Percentiles rank a stretch among this genome's conserved stretches.
Conservation (phyloP, 441 rosid genomes). For the Sinapis alba region DNA sequence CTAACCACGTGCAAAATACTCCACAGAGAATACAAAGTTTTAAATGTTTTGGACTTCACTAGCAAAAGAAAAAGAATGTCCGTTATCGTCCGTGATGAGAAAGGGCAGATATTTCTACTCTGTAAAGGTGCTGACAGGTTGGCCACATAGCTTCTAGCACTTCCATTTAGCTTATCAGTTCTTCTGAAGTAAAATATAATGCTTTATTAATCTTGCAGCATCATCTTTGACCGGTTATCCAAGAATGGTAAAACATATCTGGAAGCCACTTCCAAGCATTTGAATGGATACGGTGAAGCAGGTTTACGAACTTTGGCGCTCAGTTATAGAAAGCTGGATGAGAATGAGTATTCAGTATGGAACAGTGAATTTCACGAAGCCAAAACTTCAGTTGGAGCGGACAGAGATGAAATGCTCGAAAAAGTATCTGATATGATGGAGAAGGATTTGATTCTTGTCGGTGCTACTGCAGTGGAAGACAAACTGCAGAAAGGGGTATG, state of each 20-base stretch:
- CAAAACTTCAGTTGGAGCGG: slow-evolving; percentile 64
- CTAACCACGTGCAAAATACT: slow-evolving; percentile 12
- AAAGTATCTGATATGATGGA: slow-evolving; percentile 69
- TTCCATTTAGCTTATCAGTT: slow-evolving; percentile 12
- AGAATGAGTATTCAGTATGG: slow-evolving; percentile 58
- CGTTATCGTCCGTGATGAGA: slow-evolving; percentile 65
- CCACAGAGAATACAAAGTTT: slow-evolving; percentile 75
- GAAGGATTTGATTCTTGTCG: slow-evolving; percentile 65
- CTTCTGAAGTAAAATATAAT: neutral
- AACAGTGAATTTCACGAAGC: slow-evolving; percentile 58
- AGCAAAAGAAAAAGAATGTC: slow-evolving; percentile 91
- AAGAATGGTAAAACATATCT: slow-evolving; percentile 52
- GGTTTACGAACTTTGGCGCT: slow-evolving; percentile 92
- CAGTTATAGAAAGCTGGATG: slow-evolving; percentile 55
- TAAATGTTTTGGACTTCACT: slow-evolving; percentile 76
- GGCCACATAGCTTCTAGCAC: slow-evolving; percentile 10
- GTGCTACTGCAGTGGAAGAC: slow-evolving; percentile 82
- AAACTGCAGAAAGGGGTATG: slow-evolving; percentile 70
- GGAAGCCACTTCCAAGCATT: slow-evolving; percentile 54
- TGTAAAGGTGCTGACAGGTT: slow-evolving; percentile 97
- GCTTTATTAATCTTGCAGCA: slow-evolving; percentile 50
- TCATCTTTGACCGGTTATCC: slow-evolving; percentile 69
- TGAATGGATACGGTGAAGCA: slow-evolving; percentile 63
- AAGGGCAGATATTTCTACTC: slow-evolving; percentile 70
- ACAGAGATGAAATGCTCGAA: slow-evolving; percentile 69